A percentile compares a stretch with the other conserved stretches of the same genome.
Evolutionary conservation across 78 protist species (phyloP).

Genomic region (Pelomyxa schiedti): DNA sequence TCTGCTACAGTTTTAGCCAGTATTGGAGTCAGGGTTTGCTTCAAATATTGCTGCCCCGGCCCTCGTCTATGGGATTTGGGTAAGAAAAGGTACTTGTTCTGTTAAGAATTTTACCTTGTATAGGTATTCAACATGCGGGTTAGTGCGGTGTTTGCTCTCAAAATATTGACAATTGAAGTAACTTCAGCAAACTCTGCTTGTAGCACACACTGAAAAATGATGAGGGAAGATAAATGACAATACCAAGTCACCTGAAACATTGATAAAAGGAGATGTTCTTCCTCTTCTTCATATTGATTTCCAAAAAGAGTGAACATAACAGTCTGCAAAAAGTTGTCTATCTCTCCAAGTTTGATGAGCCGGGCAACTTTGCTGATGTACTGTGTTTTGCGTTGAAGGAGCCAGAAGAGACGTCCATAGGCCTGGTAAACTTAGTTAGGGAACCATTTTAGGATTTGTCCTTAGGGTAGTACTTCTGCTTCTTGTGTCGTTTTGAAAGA

Average conservation of each 20-base stretch:
- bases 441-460: neutral
- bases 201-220: constrained; percentile 39
- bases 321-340: constrained; percentile 47
- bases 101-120: constrained; percentile 16
- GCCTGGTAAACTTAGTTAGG: neutral
- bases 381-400: constrained; percentile 42
- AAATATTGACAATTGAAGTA: constrained; percentile 10
- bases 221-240: too few species aligned
- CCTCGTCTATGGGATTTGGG: constrained; percentile 25
- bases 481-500: constrained; percentile 29
- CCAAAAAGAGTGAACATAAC: constrained; percentile 64
- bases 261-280: constrained; percentile 45
- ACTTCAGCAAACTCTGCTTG: constrained; percentile 39
- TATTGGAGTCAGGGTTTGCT: constrained; percentile 34
- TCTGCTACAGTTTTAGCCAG: constrained; percentile 10
- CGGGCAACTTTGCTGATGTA: constrained; percentile 43
- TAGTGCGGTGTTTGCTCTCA: constrained; percentile 61
- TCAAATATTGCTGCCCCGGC: constrained; percentile 59
- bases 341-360: constrained; percentile 35
- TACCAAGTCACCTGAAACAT: constrained; percentile 47
- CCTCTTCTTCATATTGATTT: constrained; percentile 55
- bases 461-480: constrained; percentile 3
- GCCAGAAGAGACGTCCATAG: constrained; percentile 47
- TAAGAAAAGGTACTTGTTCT: neutral
- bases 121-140: constrained; percentile 70